Evolutionary conservation across 1,284 basidiomycete species (phyloP).

Genomic region (Malassezia nana): DNA sequence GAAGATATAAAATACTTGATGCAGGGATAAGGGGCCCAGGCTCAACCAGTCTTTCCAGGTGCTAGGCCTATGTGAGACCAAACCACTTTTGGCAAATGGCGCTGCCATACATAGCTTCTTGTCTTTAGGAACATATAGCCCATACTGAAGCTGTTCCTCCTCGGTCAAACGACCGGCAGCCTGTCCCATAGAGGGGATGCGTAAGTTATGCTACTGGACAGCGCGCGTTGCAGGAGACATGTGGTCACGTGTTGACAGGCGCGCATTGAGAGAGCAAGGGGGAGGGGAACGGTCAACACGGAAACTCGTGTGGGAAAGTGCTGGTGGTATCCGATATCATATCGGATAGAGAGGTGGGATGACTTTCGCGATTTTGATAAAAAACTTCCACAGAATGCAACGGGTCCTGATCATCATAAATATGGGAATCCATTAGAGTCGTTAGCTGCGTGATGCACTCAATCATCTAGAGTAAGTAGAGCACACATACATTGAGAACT

Average conservation of each 20-base stretch:
- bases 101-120: constrained; percentile 6
- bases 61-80: neutral
- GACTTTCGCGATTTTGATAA: neutral
- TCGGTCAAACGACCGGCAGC: neutral
- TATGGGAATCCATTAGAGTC: neutral
- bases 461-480: neutral
- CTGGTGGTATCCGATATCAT: neutral
- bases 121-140: constrained; percentile 5
- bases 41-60: constrained; percentile 13
- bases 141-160: neutral
- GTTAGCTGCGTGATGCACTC: neutral
- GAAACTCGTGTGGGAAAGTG: neutral
- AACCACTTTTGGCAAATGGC: constrained; percentile 57
- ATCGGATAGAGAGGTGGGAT: neutral
- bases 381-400: neutral
- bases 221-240: neutral
- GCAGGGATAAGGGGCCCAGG: constrained; percentile 5
- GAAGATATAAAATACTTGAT: constrained; percentile 18
- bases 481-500: neutral
- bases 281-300: neutral
- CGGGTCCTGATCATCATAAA: neutral
- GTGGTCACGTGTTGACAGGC: neutral
- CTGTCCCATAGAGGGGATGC: neutral
- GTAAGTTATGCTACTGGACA: neutral
- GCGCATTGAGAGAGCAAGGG: neutral